Evolutionary conservation across 257 asterid genomes (phyloP).

Genomic region (Haberlea rhodopensis): DNA sequence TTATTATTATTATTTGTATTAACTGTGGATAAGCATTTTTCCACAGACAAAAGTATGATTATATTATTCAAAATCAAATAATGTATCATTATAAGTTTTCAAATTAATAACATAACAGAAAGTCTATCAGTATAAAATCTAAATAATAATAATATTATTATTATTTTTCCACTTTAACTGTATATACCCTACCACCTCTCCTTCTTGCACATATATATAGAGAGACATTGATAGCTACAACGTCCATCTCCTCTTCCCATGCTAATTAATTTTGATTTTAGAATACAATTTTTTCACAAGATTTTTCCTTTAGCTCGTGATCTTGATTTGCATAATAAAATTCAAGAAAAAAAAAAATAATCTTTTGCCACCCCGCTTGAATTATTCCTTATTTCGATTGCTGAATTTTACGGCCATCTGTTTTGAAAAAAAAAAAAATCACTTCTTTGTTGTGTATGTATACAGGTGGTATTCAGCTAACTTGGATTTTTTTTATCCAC

Average conservation of each 20-base stretch:
- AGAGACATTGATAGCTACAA: background rate
- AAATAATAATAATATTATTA: no score
- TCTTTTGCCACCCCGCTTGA: slow-evolving; percentile 25
- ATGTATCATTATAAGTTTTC: no score
- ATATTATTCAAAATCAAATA: no score
- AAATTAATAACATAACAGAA: no score
- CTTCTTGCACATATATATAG: background rate
- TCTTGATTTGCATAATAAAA: slow-evolving; percentile 1
- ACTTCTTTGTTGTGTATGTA: slow-evolving; percentile 26
- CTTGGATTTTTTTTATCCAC: slow-evolving; percentile 34
- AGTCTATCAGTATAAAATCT: background rate
- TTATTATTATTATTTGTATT: no score
- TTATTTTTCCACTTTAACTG: background rate
- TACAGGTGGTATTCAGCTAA: slow-evolving; percentile 37
- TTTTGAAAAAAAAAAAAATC: slow-evolving; percentile 21
- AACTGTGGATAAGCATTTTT: no score
- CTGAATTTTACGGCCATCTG: slow-evolving; percentile 36
- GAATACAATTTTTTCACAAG: slow-evolving; percentile 2
- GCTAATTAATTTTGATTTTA: background rate
- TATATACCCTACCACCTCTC: background rate
- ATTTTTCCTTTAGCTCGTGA: slow-evolving; percentile 16
- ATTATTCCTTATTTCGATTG: slow-evolving; percentile 20
- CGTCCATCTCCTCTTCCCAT: background rate
- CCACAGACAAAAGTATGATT: no score
- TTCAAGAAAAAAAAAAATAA: background rate